Base-by-base conservation (phyloP, 257 asterid species). In the Salvia splendens region DNA sequence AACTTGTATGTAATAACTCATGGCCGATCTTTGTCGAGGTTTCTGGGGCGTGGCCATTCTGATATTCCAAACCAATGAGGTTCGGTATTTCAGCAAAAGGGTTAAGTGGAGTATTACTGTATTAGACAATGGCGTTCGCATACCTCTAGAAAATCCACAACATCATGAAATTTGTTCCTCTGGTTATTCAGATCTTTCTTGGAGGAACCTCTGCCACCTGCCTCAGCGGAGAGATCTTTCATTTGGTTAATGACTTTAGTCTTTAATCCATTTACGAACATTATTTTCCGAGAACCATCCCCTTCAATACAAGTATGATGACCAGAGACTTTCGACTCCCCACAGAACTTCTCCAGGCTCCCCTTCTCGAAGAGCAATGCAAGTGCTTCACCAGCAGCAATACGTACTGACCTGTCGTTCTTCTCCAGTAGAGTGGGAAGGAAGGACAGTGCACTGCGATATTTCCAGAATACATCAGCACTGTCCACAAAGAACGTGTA, bases 371-470 rank as follows among this genome's bases (percentile, higher is more conserved):
- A 88, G 40, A 94, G 81, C 70, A 91, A 64, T 53, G 97, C 96
- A 79, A 94, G 95, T 47, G 92, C 91, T 83, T 94, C 98, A 45
- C 99, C 99, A 75, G 91, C 95, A 50, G 91, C 96, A 53, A 94
- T 91, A 63, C 99, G 92, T 40, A 89, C 77, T 16, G 79, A 63
- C 73, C 97, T 80, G 70, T 94, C 96, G 17, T 94, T 95, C 85
- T 86, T 94, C 59, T 91, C 99, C 78, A 94, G 85, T 59, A 85
- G 78, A 64, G 89, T 77, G 49, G 91, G 85, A 20, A 91, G 74
- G 68, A 74, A 86, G 28, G 93, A 76, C 49, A 88, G 71, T 42
- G 96, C 83, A 83, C 99, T 94, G 91, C 73, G 73, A 51, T 63
- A 81, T 43, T 67, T 62, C 24, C 20, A 53, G 60, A 53, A 20